Base-by-base conservation (phyloP, 2,329 filamentous ascomycete genomes). In the Ilyonectria destructans region DNA sequence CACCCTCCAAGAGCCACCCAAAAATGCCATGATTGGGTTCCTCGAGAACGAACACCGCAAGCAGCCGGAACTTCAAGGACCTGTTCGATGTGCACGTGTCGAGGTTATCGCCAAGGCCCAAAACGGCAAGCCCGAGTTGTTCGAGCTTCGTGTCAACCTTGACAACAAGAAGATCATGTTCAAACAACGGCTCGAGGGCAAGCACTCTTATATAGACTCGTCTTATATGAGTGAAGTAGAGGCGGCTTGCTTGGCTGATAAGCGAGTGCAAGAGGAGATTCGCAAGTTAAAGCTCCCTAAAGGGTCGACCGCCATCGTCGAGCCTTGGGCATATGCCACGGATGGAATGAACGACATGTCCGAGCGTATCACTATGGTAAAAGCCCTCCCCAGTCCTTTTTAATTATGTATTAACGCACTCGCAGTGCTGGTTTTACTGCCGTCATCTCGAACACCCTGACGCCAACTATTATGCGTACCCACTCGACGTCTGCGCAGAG, bases 391-490 rank as follows among this genome's bases (percentile, higher is more conserved):
- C 9, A 13, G 9, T 15, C 8, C 40, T 6, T 13, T 15, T 12
- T 6, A 0, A 0, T 0, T 1, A 26, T 26, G n/a, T 1, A 6
- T 26, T 51, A 6, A 65, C 12, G 6, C 29, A 37, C 56, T 17
- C 10, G 3, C 10, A 76, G 75, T 77, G 75, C 0, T 77, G 75
- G 75, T 77, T 77, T 37, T 77, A 77, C 7, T 54, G 67, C 1
- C 74, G 81, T 4, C 70, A 86, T 0, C 60, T 79, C 0, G 76
- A 81, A 0, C 80, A 86, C 35, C 74, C 77, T 0, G 86, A 89
- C 62, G 83, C 86, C 4, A 89, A 89, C 68, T 85, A 85, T 70
- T 89, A 89, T 64, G 86, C 87, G 5, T 89, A 88, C 61, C 87
- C 87, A 0, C 79, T 89, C 2, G 83, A 87, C 52, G 71, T 89